Evolutionary conservation across 192 early-diverging fungal species (phyloP).

Genomic region (Podila horticola): DNA sequence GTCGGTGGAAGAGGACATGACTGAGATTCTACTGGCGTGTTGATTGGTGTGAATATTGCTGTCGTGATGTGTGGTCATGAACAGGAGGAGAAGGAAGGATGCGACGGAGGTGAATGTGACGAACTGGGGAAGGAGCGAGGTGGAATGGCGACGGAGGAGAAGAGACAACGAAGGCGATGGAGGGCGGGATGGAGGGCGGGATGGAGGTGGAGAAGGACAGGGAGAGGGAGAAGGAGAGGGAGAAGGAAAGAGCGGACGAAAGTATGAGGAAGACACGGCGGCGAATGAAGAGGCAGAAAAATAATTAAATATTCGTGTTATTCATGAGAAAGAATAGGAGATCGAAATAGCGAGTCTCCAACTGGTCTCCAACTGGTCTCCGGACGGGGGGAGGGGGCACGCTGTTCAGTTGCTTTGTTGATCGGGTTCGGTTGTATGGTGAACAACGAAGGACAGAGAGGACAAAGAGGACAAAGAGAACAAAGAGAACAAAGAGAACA

Average conservation of each 20-base stretch:
- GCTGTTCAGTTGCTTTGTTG: background rate
- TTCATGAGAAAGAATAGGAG: no score
- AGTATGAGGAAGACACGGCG: slow-evolving; percentile 1
- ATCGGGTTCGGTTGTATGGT: background rate
- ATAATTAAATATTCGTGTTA: no score
- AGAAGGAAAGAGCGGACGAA: background rate
- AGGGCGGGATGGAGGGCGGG: background rate
- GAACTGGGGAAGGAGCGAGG: background rate
- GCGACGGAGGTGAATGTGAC: background rate
- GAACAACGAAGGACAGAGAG: no score
- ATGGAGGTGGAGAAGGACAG: background rate
- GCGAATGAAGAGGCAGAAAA: no score
- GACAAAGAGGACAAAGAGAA: no score
- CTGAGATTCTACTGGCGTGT: slow-evolving; percentile 10
- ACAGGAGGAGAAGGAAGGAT: background rate
- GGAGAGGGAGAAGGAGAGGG: background rate
- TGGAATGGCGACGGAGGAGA: slow-evolving; percentile 2
- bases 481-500: no score
- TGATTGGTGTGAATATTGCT: background rate
- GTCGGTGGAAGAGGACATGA: slow-evolving; percentile 16
- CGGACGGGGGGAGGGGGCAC: no score
- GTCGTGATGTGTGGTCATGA: slow-evolving; percentile 2
- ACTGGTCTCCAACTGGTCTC: no score
- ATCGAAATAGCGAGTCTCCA: no score
- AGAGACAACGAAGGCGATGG: background rate